phyloP scores from a whole-genome alignment of 805 yeast species.

The Ogataea angusta region DNA sequence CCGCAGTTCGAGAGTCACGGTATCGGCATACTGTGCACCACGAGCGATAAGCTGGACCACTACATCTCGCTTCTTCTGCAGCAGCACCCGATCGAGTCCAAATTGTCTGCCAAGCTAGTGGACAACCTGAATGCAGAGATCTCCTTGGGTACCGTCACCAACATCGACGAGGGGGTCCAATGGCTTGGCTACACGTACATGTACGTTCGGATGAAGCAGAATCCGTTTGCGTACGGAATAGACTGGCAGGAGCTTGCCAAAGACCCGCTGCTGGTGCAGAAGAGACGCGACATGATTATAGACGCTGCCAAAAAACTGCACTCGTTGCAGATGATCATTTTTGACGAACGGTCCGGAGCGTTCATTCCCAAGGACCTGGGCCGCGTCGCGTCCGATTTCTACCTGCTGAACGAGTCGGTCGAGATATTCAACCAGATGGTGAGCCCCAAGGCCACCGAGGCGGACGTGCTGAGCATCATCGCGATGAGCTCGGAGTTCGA shows the following conservation, averaged over 20 bases:
- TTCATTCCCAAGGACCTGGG: slow-evolving; percentile 87
- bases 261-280: slow-evolving; percentile 75
- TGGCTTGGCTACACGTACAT: slow-evolving; percentile 98
- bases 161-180: slow-evolving; percentile 87
- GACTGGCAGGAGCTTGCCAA: slow-evolving; percentile 80
- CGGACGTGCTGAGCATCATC: slow-evolving; percentile 83
- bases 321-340: slow-evolving; percentile 86
- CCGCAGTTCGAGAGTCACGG: slow-evolving; percentile 94
- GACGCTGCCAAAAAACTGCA: slow-evolving; percentile 84
- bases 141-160: slow-evolving; percentile 91
- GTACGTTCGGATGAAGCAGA: slow-evolving; percentile 90
- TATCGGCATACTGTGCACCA: slow-evolving; percentile 86
- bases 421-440: slow-evolving; percentile 86
- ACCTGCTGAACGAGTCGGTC: slow-evolving; percentile 76
- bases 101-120: slow-evolving; percentile 68
- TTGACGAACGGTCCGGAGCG: slow-evolving; percentile 78
- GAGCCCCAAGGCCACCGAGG: slow-evolving; percentile 84
- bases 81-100: slow-evolving; percentile 94
- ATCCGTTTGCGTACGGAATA: slow-evolving; percentile 89
- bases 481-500: slow-evolving; percentile 94
- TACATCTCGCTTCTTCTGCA: slow-evolving; percentile 86
- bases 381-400: slow-evolving; percentile 91
- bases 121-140: slow-evolving; percentile 97
- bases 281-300: slow-evolving; percentile 71
- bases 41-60: slow-evolving; percentile 77